A percentile compares a stretch with the other conserved stretches of the same genome.
These are phyloP conservation scores for Kwoniella dejecticola DNA, from an alignment of 768 basidiomycete species.

Conservation along the genomic window DNA sequence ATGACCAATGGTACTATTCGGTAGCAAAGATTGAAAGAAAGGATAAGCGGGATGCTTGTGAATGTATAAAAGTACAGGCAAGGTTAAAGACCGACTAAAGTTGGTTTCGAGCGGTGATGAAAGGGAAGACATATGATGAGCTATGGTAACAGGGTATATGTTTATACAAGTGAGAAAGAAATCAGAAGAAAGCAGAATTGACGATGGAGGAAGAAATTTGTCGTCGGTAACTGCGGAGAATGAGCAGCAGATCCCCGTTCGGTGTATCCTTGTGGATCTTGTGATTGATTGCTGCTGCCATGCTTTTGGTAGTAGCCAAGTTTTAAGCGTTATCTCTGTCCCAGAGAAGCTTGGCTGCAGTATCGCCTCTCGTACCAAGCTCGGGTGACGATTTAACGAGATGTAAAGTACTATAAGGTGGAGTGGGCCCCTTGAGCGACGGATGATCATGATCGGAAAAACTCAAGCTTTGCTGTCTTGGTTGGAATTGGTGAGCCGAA, in stretches of 20 bases:
- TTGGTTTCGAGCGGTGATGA: neutral
- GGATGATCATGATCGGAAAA: neutral
- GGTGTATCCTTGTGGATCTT: no score
- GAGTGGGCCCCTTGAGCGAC: neutral
- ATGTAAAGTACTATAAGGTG: neutral
- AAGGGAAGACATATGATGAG: conserved; percentile 5
- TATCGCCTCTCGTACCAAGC: neutral
- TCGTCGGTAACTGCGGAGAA: no score
- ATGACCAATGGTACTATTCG: neutral
- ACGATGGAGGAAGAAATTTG: no score
- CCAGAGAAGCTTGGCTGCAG: neutral
- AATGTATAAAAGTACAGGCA: no score
- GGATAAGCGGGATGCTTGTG: neutral
- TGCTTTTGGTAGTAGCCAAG: neutral
- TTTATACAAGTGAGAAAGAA: neutral
- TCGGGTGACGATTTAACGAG: conserved; percentile 17
- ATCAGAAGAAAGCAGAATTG: neutral
- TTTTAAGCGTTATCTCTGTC: neutral
- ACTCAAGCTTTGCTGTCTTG: neutral
- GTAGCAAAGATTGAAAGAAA: neutral
- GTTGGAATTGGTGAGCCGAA: neutral
- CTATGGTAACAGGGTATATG: neutral
- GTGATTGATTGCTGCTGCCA: no score
- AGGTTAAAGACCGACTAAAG: conserved; percentile 7
- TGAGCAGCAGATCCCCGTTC: no score